Evolutionary conservation across 1,139 yeast species (phyloP), one percentile per base, ranked within the genome.

Genomic region (Scheffersomyces stambukii): DNA sequence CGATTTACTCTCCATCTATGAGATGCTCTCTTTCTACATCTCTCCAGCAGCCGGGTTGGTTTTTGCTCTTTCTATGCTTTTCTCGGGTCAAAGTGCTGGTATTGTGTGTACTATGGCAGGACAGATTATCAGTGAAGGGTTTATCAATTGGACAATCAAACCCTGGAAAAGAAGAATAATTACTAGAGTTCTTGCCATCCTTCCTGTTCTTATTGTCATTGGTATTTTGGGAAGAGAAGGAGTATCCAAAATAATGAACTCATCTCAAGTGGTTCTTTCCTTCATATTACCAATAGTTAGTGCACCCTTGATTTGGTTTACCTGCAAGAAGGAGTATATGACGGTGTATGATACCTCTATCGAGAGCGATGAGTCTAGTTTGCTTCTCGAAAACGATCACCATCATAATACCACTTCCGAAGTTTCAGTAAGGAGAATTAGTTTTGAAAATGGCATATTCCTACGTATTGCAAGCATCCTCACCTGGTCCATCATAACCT

Each of bases 21-120:
- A 76, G 28, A 64, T 82, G 62, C 59, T 82, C 19, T 69, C 77
- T 13, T 50, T 55, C 8, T 77, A 77, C 38, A 62, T 82, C 30
- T 77, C 86, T 0, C 76, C 81, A 13, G 69, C 76, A 13, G 89
- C 88, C 0, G 93, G 91, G 5, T 59, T 81, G 2, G 64, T 81
- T 1, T 82, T 82, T 57, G 86, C 84, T 8, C 59, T 81, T 32
- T 86, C 89, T 0, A 68, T 82, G 66, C 57, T 82, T 27, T 81
- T 81, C 41, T 77, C 88, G 4, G 89, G 91, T 11, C 84, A 81
- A 45, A 77, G 85, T 42, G 91, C 91, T 1, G 91, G 91, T 16
- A 77, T 82, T 13, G 86, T 81, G 2, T 81, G 91, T 52, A 82
- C 93, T 1, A 70, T 82, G 69, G 79, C 89, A 2, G 91, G 91